Percentiles rank a stretch among this genome's conserved stretches.
Evolutionary conservation across 495 filamentous ascomycete genomes (phyloP).

Genomic region (Xylaria sp.): DNA sequence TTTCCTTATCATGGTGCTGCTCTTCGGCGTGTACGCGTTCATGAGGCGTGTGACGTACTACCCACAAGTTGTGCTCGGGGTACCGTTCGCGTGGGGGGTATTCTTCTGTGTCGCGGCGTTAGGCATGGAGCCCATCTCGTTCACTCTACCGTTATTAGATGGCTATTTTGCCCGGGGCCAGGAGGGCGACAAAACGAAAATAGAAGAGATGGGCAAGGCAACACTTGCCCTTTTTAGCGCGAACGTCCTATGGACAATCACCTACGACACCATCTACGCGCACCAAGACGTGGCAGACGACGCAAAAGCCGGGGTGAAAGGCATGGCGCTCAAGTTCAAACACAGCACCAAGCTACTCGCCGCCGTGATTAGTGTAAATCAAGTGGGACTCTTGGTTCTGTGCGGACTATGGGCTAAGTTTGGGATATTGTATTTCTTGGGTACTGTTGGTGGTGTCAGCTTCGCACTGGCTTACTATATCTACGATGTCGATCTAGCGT

Average conservation of each 20-base stretch:
- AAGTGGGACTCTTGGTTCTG: constrained; percentile 26
- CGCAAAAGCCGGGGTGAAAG: constrained; percentile 48
- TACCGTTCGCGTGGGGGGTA: constrained; percentile 38
- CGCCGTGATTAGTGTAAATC: background rate
- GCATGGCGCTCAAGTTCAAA: constrained; percentile 45
- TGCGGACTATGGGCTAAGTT: constrained; percentile 32
- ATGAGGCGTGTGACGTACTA: constrained; percentile 45
- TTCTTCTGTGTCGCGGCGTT: constrained; percentile 34
- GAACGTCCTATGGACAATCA: constrained; percentile 48
- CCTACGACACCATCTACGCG: constrained; percentile 57
- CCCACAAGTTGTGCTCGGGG: constrained; percentile 46
- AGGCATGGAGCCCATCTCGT: constrained; percentile 26
- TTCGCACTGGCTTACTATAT: constrained; percentile 30
- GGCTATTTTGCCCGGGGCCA: background rate
- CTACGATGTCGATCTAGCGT: constrained; percentile 35
- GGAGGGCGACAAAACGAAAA: no score
- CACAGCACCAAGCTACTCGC: constrained; percentile 34
- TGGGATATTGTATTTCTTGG: constrained; percentile 26
- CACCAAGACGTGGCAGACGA: constrained; percentile 55
- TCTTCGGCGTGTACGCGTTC: constrained; percentile 39
- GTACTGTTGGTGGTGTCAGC: constrained; percentile 26
- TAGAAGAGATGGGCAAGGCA: background rate
- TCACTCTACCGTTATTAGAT: background rate
- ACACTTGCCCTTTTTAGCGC: constrained; percentile 35
- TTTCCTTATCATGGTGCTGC: constrained; percentile 23